phyloP scores from a whole-genome alignment of 495 filamentous ascomycete species.

The Aspergillus affinis region DNA sequence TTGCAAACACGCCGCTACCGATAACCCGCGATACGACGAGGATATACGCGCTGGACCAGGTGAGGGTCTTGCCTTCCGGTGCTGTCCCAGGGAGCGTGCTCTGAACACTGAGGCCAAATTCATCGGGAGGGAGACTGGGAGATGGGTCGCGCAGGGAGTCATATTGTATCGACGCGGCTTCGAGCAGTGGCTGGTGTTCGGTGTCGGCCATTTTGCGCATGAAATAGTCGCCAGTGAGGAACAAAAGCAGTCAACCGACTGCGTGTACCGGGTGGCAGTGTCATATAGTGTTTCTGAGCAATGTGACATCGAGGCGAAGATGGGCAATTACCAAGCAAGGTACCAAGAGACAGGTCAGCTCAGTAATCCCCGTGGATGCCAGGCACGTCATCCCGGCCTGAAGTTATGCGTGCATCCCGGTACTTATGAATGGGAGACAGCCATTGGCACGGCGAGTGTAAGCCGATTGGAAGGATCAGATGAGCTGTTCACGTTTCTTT shows the following conservation, averaged over 20 bases:
- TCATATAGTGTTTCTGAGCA: background rate
- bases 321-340: background rate
- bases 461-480: background rate
- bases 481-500: background rate
- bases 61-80: slow-evolving; percentile 36
- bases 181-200: slow-evolving; percentile 33
- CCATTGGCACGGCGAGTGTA: background rate
- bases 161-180: slow-evolving; percentile 9
- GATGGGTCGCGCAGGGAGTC: slow-evolving; percentile 1
- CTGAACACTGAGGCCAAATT: background rate
- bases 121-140: background rate
- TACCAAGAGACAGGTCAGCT: slow-evolving; percentile 15
- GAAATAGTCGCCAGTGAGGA: background rate
- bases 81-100: background rate
- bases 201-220: slow-evolving; percentile 17
- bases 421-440: background rate
- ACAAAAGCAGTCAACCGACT: background rate
- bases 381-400: slow-evolving; percentile 35
- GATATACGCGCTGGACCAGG: slow-evolving; percentile 70
- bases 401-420: slow-evolving; percentile 22
- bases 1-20: slow-evolving; percentile 75
- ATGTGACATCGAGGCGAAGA: background rate
- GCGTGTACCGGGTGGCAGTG: background rate
- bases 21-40: slow-evolving; percentile 75
- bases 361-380: slow-evolving; percentile 27